Evolutionary conservation across 495 filamentous ascomycete species (phyloP).

Genomic region (Xanthoparmelia taractica): DNA sequence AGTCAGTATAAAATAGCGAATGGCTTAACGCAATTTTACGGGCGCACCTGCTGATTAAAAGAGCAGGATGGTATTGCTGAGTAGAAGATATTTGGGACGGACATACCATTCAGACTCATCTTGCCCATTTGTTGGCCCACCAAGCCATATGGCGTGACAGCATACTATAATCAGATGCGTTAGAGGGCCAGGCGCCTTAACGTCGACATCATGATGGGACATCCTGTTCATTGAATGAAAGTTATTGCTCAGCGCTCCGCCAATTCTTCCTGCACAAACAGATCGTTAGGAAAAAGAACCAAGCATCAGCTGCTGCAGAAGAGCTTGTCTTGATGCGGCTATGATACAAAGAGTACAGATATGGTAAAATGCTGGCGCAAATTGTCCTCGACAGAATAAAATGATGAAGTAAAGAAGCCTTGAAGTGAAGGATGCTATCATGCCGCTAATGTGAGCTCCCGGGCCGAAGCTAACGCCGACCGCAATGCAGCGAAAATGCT

Average conservation of each 20-base stretch:
- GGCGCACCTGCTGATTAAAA: neutral
- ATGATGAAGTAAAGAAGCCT: neutral
- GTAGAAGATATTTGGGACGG: neutral
- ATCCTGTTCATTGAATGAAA: neutral
- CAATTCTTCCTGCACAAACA: neutral
- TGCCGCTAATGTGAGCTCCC: constrained; percentile 14
- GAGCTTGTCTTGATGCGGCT: neutral
- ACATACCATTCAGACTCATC: constrained; percentile 61
- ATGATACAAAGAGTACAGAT: neutral
- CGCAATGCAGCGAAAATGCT: constrained; percentile 11
- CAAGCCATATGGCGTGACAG: constrained; percentile 72
- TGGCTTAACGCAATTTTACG: too few species aligned
- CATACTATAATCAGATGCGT: constrained; percentile 63
- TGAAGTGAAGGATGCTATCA: neutral
- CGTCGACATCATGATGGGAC: neutral
- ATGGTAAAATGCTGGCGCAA: neutral
- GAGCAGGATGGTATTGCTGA: neutral
- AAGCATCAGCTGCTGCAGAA: neutral
- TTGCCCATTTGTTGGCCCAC: constrained; percentile 49
- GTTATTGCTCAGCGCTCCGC: neutral
- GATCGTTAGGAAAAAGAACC: neutral
- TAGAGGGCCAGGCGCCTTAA: neutral
- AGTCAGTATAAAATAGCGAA: neutral
- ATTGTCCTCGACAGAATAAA: neutral
- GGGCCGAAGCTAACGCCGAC: constrained; percentile 15